Evolutionary conservation across 177 flowering plant genomes (phyloP), one percentile per base, ranked within the genome.

Genomic region (Vitis hybrid): DNA sequence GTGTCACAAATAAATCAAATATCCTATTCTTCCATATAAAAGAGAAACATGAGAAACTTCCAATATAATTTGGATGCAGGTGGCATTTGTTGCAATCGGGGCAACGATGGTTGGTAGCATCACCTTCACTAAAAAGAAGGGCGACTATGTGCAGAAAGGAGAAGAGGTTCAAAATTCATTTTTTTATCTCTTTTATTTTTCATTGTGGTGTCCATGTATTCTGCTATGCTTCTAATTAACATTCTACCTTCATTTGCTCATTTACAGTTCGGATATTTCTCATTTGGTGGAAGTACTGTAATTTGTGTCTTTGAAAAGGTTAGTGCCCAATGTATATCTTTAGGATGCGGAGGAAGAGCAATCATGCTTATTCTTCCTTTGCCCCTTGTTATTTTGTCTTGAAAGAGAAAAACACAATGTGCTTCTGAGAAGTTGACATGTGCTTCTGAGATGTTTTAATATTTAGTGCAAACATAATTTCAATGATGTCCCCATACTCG

Each of bases 71-170:
- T 66, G 66, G 56, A 30, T 85, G 71, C 86, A 95, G 99, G 97
- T 95, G 61, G 99, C 98, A 65, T 88, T 93, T 83, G 87, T 95
- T 76, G 96, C 99, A 49, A 86, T 93, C 78, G 99, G 97, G 68
- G 99, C 99, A 65, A 95, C 99, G 1, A 95, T 95, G 99, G 98
- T 95, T 62, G 98, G 98, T 60, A 95, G 96, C 83, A 93, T 95
- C 68, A 85, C 92, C 27, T 93, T 95, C 65, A 10, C 82, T 11
- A 93, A 81, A 74, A 79, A 88, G 70, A 64, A 85, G 77, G 97
- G 97, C 8, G 94, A 89, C 60, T 19, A 51, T 74, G 89, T 86
- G 24, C 81, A 75, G 50, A 95, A 95, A 78, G 99, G 99, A 70
- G 99, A 95, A 50, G 99, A 95, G 99, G 99, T 95, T 58, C 46